Evolutionary conservation across 805 yeast genomes (phyloP).

Genomic region (Sugiyamaella valdiviana): DNA sequence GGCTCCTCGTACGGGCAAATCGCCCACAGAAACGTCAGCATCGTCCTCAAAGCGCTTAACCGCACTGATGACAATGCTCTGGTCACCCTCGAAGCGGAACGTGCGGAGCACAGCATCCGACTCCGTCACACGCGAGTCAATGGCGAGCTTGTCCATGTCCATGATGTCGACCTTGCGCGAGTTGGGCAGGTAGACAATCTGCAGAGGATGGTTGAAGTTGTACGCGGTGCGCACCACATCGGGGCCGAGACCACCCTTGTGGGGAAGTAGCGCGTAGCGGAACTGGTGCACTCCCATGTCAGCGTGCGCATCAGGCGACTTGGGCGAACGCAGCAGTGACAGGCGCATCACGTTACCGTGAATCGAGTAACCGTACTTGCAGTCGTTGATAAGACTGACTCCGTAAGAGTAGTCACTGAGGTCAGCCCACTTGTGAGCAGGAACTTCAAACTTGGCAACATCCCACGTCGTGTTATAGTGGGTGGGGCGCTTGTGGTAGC

Average conservation of each 20-base stretch:
- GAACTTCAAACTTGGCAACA: slow-evolving; percentile 91
- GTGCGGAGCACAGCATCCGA: slow-evolving; percentile 28
- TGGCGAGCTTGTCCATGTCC: background rate
- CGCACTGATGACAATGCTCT: slow-evolving; percentile 61
- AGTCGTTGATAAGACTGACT: slow-evolving; percentile 73
- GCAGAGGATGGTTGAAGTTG: slow-evolving; percentile 62
- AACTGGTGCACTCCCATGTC: slow-evolving; percentile 87
- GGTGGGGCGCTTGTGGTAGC: slow-evolving; percentile 85
- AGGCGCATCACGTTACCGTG: slow-evolving; percentile 91
- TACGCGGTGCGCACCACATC: slow-evolving; percentile 69
- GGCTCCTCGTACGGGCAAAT: slow-evolving; percentile 40
- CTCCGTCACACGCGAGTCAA: background rate
- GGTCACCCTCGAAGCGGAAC: slow-evolving; percentile 42
- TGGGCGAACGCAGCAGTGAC: slow-evolving; percentile 82
- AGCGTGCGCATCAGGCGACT: slow-evolving; percentile 90
- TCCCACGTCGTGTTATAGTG: slow-evolving; percentile 96
- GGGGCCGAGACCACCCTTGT: slow-evolving; percentile 55
- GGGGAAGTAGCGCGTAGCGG: slow-evolving; percentile 81
- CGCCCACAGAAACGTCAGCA: slow-evolving; percentile 33
- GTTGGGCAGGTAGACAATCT: slow-evolving; percentile 18
- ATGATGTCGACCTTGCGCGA: background rate
- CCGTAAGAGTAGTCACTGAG: slow-evolving; percentile 83
- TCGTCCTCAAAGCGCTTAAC: slow-evolving; percentile 89
- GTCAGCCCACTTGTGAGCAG: slow-evolving; percentile 91
- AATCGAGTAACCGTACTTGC: slow-evolving; percentile 86